A percentile compares a stretch with the other conserved stretches of the same genome.
Evolutionary conservation across 108 stramenopile genomes (phyloP).

Genomic region (Pseudonitzschia delicatissima): DNA sequence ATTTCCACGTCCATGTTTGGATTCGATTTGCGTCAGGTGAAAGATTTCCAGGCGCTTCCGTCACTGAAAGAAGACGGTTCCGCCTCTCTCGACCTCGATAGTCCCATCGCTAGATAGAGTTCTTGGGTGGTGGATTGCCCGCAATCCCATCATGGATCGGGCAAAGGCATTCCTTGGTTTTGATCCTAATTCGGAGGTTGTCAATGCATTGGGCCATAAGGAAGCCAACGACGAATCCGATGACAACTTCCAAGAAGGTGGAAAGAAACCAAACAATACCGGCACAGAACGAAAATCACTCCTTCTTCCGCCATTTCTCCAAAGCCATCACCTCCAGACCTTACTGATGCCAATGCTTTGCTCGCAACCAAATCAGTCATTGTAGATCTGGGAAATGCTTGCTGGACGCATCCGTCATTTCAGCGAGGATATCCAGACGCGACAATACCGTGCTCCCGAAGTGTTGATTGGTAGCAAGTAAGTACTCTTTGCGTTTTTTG

Average conservation of each 20-base stretch:
- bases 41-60: constrained; percentile 63
- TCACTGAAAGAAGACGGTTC: constrained; percentile 48
- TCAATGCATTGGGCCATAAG: constrained; percentile 29
- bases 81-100: constrained; percentile 58
- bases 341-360: constrained; percentile 64
- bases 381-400: constrained; percentile 98
- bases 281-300: constrained; percentile 26
- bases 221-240: neutral
- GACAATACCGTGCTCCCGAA: constrained; percentile 97
- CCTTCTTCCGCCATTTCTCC: constrained; percentile 37
- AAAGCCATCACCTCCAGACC: constrained; percentile 59
- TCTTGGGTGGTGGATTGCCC: constrained; percentile 69
- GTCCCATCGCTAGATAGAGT: constrained; percentile 56
- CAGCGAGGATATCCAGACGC: constrained; percentile 97
- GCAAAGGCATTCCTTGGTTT: constrained; percentile 66
- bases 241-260: constrained; percentile 43
- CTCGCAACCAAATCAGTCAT: constrained; percentile 71
- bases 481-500: constrained; percentile 15
- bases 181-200: constrained; percentile 58
- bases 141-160: constrained; percentile 71
- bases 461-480: constrained; percentile 87
- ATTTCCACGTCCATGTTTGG: constrained; percentile 64
- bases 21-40: constrained; percentile 76
- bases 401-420: constrained; percentile 98
- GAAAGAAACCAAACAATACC: constrained; percentile 40